phyloP scores from a whole-genome alignment of 176 grass and related monocot genomes.

The Bothriochloa decipiens region DNA sequence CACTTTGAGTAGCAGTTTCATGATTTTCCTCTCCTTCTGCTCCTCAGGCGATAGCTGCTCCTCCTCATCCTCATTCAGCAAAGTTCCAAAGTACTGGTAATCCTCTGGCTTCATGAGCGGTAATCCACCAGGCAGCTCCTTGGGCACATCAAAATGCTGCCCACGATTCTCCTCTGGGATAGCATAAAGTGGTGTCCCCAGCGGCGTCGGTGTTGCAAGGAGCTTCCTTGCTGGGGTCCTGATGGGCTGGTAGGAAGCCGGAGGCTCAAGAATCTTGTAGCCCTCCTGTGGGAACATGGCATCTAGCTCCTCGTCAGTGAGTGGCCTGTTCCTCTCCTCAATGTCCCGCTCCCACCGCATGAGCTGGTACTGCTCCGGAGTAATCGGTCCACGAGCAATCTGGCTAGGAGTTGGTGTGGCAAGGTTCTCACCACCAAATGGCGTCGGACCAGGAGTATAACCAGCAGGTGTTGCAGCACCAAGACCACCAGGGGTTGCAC shows the following conservation, averaged over 20 bases:
- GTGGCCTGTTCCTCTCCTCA: slow-evolving; percentile 90
- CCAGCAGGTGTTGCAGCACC: slow-evolving; percentile 67
- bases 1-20: slow-evolving; percentile 88
- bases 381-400: slow-evolving; percentile 72
- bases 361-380: slow-evolving; percentile 88
- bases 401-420: slow-evolving; percentile 69
- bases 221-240: slow-evolving; percentile 95
- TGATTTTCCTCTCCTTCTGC: slow-evolving; percentile 95
- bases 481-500: slow-evolving; percentile 53
- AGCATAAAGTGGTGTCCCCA: slow-evolving; percentile 74
- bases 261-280: slow-evolving; percentile 90
- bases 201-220: slow-evolving; percentile 83
- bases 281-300: slow-evolving; percentile 85
- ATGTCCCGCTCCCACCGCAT: slow-evolving; percentile 94
- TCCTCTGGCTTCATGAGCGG: slow-evolving; percentile 96
- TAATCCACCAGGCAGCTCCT: slow-evolving; percentile 72
- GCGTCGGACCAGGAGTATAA: slow-evolving; percentile 84
- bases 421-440: slow-evolving; percentile 72
- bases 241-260: slow-evolving; percentile 82
- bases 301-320: slow-evolving; percentile 95
- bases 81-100: slow-evolving; percentile 91
- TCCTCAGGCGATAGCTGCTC: slow-evolving; percentile 88
- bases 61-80: slow-evolving; percentile 93
- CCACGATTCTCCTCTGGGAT: slow-evolving; percentile 97
- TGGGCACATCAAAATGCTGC: slow-evolving; percentile 92